Evolutionary conservation across 192 early-diverging fungal genomes (phyloP).

Genomic region (Coemansia sp.): DNA sequence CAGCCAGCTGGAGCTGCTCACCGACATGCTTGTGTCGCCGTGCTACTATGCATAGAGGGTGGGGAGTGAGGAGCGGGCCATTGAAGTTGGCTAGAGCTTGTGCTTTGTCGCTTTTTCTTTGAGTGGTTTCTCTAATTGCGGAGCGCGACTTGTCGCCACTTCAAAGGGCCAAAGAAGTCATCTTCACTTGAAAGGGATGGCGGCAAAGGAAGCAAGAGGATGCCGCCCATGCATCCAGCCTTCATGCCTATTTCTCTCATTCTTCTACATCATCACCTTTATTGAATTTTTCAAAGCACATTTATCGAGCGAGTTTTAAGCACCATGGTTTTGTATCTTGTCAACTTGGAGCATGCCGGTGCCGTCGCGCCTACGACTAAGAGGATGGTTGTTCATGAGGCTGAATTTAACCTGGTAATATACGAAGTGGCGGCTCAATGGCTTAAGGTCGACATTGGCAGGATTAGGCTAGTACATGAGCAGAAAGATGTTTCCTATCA

Average conservation of each 20-base stretch:
- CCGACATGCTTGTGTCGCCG: conserved; percentile 89
- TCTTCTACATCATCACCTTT: neutral
- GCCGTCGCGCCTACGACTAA: neutral
- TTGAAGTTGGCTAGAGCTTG: no score
- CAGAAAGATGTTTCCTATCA: neutral
- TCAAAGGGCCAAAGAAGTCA: no score
- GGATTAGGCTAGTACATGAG: neutral
- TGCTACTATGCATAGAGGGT: conserved; percentile 77
- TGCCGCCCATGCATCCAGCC: no score
- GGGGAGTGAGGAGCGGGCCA: no score
- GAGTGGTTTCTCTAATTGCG: no score
- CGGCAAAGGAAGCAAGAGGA: no score
- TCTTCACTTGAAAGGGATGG: no score
- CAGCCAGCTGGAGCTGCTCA: conserved; percentile 77
- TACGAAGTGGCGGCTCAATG: neutral
- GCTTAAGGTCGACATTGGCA: neutral
- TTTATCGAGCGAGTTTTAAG: neutral
- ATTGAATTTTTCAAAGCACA: neutral
- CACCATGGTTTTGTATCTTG: neutral
- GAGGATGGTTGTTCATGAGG: neutral
- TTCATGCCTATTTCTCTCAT: neutral
- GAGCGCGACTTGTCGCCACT: no score
- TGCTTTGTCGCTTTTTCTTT: neutral
- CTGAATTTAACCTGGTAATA: neutral
- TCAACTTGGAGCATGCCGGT: neutral